Evolutionary conservation across 208 protist species (phyloP).

Genomic region (Wallacemonas collosoma): DNA sequence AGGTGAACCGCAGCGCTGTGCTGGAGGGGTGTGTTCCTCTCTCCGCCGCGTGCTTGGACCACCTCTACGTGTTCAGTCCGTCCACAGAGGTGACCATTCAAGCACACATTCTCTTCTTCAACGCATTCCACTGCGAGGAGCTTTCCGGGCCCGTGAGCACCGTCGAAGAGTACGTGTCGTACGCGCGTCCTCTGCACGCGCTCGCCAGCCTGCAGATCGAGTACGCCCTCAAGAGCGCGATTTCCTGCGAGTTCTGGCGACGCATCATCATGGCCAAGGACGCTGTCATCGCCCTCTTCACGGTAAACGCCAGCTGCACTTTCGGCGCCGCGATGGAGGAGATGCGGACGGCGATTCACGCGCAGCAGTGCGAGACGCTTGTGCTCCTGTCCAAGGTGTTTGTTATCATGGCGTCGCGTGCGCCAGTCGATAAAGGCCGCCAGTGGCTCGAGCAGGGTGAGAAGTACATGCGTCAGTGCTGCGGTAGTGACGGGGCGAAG

Average conservation of each 20-base stretch:
- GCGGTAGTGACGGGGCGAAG: slow-evolving; percentile 38
- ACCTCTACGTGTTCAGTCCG: slow-evolving; percentile 80
- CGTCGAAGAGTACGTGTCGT: slow-evolving; percentile 86
- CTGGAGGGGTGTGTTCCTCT: slow-evolving; percentile 75
- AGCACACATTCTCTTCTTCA: slow-evolving; percentile 84
- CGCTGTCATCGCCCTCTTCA: slow-evolving; percentile 69
- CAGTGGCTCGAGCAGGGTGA: slow-evolving; percentile 80
- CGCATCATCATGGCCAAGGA: slow-evolving; percentile 81
- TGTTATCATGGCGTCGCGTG: slow-evolving; percentile 84
- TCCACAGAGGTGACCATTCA: slow-evolving; percentile 68
- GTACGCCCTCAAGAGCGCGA: slow-evolving; percentile 80
- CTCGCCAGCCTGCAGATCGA: slow-evolving; percentile 77
- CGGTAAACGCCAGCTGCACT: slow-evolving; percentile 61
- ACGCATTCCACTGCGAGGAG: slow-evolving; percentile 78
- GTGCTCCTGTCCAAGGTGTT: slow-evolving; percentile 73
- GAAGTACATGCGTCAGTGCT: slow-evolving; percentile 76
- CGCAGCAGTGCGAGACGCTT: slow-evolving; percentile 80
- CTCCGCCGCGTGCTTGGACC: slow-evolving; percentile 79
- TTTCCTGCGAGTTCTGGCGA: slow-evolving; percentile 77
- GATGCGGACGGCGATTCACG: slow-evolving; percentile 61
- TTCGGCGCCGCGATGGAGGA: slow-evolving; percentile 46
- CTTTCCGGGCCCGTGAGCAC: slow-evolving; percentile 78
- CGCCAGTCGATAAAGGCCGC: slow-evolving; percentile 60
- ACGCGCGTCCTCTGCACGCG: slow-evolving; percentile 74
- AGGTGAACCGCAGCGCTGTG: slow-evolving; percentile 83